A percentile compares a stretch with the other conserved stretches of the same genome.
Evolutionary conservation across 164 flowering plant genomes (phyloP).

Genomic region (Magnolia officinalis): DNA sequence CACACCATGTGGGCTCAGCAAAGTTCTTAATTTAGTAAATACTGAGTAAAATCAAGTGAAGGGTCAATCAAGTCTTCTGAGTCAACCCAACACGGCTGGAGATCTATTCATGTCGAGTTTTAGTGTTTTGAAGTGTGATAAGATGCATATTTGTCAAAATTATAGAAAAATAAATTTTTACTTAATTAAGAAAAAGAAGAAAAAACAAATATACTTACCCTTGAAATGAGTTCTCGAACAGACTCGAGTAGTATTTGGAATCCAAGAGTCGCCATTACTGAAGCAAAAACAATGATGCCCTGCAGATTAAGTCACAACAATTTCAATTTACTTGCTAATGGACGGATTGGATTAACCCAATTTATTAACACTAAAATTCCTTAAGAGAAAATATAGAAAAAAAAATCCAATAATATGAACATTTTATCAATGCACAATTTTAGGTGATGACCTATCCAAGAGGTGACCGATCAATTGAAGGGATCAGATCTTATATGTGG

Average conservation of each 20-base stretch:
- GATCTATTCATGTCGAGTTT: too few relatives aligned
- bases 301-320: constrained; percentile 16
- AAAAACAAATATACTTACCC: constrained; percentile 29
- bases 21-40: too few relatives aligned
- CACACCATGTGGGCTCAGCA: too few relatives aligned
- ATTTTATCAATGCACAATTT: background rate
- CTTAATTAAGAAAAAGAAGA: background rate
- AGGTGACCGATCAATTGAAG: background rate
- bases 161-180: too few relatives aligned
- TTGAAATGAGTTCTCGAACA: constrained; percentile 37
- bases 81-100: too few relatives aligned
- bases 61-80: too few relatives aligned
- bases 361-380: background rate
- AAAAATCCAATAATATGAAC: too few relatives aligned
- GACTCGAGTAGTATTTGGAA: constrained; percentile 67
- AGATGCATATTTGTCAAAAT: too few relatives aligned
- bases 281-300: constrained; percentile 82
- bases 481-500: background rate
- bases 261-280: constrained; percentile 81
- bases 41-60: too few relatives aligned
- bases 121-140: too few relatives aligned
- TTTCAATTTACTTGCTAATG: background rate
- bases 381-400: too few relatives aligned
- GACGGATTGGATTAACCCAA: background rate
- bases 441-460: background rate